A percentile compares a stretch with the other conserved stretches of the same genome.
Conservation (phyloP, 2,329 filamentous ascomycete species). For the Diaporthe sp. region DNA sequence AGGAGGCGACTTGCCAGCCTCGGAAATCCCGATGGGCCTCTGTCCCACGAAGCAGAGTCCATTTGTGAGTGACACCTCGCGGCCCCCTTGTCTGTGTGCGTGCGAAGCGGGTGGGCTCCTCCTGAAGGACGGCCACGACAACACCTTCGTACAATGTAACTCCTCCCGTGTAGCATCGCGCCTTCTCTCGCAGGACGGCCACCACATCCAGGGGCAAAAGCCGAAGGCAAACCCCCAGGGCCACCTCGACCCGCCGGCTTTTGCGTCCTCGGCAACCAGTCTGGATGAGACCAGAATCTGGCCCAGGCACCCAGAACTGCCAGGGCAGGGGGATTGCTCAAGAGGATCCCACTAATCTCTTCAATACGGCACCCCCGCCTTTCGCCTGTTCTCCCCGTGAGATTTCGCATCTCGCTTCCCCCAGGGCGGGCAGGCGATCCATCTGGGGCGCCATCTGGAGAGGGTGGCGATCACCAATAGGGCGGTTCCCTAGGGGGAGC, state of each 20-base stretch:
- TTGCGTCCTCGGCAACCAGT: not conserved
- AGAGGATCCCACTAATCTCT: constrained; percentile 14
- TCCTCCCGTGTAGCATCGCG: constrained; percentile 3
- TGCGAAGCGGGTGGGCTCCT: not conserved
- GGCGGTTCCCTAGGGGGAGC: not conserved
- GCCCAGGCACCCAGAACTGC: constrained; percentile 2
- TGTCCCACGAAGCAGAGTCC: not conserved
- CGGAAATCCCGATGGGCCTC: constrained; percentile 18
- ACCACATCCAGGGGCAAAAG: not conserved
- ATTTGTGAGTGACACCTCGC: not conserved
- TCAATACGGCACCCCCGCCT: constrained; percentile 13
- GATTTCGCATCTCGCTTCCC: constrained; percentile 29
- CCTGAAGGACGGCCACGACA: not conserved
- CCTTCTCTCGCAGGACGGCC: not conserved
- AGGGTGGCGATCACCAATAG: constrained; percentile 10
- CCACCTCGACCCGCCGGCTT: not conserved
- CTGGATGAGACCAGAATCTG: not conserved
- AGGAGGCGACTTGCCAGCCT: not conserved
- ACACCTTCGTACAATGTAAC: not conserved
- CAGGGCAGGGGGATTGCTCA: not conserved
- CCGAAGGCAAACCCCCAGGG: constrained; percentile 8
- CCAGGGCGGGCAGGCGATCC: not conserved
- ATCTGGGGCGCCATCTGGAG: constrained; percentile 24
- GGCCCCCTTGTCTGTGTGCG: not conserved
- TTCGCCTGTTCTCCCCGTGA: constrained; percentile 14